Base-by-base conservation (phyloP, 768 basidiomycete species). In the Boletales sp. region DNA sequence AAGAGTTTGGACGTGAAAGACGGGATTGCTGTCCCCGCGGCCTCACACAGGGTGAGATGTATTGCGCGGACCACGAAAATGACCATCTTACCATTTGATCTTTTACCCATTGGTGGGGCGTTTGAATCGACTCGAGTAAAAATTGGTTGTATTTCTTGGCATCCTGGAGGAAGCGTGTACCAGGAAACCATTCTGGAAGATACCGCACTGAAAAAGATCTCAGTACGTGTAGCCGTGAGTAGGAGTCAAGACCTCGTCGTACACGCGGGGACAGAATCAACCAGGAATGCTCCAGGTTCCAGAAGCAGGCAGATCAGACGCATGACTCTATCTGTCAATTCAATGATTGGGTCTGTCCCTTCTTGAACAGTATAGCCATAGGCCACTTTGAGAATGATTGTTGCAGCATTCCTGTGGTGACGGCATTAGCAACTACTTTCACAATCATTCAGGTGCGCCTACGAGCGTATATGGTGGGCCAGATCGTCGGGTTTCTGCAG, bases 51-150 rank as follows among this genome's bases (percentile, higher is more conserved):
- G 21, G 32, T 57, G 33, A 54, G 42, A 41, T 37, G 5, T 10
- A 35, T 12, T 9, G 5, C 6, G 9, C 18, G 18, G 8, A n/a
- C 5, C 7, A 21, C 1, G 11, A 5, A 34, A 30, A 4, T 17
- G n/a, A 17, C 0, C 0, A 14, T 17, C 57, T 6, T 50, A 81
- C 81, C 63, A 82, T 74, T 52, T 78, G 73, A 17, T 75, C 57
- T 35, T 72, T 69, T 5, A 75, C 75, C 43, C 68, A 76, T 8
- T 67, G 57, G 40, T 70, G 79, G 0, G 83, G 81, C 7, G 61
- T 62, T 18, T 73, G 69, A 5, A 75, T 63, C 64, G 78, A 73
- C 8, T 69, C 63, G 3, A 62, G 56, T 2, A 75, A 65, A 2
- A 70, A 3, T 3, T 28, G 19, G 4, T 41, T 40, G 56, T 67